Percentiles rank a stretch among this genome's conserved stretches.
Conservation (phyloP, 108 stramenopile species). For the Skeletonema costatum region DNA sequence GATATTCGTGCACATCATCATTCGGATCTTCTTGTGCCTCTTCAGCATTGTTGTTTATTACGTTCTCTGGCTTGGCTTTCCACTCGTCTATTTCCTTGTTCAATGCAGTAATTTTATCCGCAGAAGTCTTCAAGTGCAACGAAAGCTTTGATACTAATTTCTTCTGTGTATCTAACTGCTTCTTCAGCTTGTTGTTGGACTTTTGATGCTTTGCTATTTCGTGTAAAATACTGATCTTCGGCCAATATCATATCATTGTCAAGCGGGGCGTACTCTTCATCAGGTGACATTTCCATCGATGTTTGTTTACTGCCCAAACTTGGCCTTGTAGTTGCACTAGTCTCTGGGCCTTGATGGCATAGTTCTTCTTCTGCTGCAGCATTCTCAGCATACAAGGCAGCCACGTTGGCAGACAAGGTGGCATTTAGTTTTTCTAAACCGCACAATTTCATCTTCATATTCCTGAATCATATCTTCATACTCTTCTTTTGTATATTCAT, state of each 20-base stretch:
- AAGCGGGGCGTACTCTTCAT: constrained; percentile 10
- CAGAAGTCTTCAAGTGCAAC: constrained; percentile 27
- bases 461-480: constrained; percentile 19
- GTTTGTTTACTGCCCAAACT: background rate
- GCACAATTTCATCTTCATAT: constrained; percentile 20
- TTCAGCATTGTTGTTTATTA: background rate
- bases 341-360: background rate
- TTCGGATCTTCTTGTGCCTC: background rate
- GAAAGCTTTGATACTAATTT: constrained; percentile 28
- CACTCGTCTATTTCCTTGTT: background rate
- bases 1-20: constrained; percentile 8
- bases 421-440: constrained; percentile 34
- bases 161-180: constrained; percentile 17
- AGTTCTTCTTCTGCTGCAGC: constrained; percentile 3
- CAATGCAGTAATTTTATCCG: constrained; percentile 34
- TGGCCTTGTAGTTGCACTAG: background rate
- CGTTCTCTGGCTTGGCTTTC: background rate
- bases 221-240: constrained; percentile 14
- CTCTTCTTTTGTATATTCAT: background rate
- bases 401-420: constrained; percentile 20
- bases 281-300: constrained; percentile 11
- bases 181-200: constrained; percentile 11
- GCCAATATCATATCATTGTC: constrained; percentile 6
- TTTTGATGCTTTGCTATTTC: constrained; percentile 21
- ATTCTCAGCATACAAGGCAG: constrained; percentile 24